Percentiles rank a stretch among this genome's conserved stretches.
These are phyloP conservation scores for Suillus variegatus DNA, from an alignment of 768 basidiomycete genomes.

Conservation along the genomic window DNA sequence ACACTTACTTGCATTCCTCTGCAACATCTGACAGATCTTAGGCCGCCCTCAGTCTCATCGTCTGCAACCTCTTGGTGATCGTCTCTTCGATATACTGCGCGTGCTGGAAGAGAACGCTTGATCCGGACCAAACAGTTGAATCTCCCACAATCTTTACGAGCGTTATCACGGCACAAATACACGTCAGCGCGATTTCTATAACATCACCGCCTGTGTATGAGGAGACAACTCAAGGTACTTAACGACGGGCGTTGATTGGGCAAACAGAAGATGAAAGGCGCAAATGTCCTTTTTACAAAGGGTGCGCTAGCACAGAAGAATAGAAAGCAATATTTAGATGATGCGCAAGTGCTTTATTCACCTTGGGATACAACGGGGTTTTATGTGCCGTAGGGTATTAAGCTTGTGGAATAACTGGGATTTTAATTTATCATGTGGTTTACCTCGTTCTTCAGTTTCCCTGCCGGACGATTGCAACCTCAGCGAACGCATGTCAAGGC, in stretches of 20 bases:
- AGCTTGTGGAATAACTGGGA: neutral
- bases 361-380: neutral
- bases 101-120: neutral
- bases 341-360: neutral
- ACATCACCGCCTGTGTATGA: neutral
- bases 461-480: neutral
- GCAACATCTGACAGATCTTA: neutral
- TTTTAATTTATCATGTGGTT: neutral
- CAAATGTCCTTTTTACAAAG: neutral
- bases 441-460: neutral
- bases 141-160: neutral
- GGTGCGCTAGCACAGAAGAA: neutral
- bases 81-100: neutral
- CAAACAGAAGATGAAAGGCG: neutral
- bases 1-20: neutral
- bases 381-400: neutral
- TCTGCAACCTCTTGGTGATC: slow-evolving; percentile 9
- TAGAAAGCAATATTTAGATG: neutral
- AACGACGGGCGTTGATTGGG: neutral
- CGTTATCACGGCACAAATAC: neutral
- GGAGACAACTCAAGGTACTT: neutral
- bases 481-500: neutral
- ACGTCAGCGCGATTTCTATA: neutral
- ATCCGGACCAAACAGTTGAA: neutral
- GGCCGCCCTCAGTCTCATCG: slow-evolving; percentile 3